Conservation (phyloP, 75 land plant species). For the Sequoiadendron giganteum region DNA sequence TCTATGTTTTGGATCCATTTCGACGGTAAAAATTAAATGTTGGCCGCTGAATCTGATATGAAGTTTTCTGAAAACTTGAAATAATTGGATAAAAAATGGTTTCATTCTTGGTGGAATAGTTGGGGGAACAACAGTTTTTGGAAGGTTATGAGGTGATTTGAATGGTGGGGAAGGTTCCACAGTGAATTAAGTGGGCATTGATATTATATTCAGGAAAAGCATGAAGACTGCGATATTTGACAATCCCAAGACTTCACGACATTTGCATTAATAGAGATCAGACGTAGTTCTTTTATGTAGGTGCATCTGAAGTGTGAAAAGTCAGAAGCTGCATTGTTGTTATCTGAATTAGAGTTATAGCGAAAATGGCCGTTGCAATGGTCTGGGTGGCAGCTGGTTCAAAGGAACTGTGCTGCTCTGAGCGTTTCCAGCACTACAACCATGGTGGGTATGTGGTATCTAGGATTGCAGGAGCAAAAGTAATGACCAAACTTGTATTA, state of each 20-base stretch:
- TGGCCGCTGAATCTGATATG: background rate
- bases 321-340: background rate
- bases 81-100: background rate
- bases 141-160: constrained; percentile 5
- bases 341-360: background rate
- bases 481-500: background rate
- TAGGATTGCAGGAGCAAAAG: background rate
- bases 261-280: background rate
- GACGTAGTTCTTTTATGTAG: background rate
- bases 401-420: constrained; percentile 3
- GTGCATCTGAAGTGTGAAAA: background rate
- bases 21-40: background rate
- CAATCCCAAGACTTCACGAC: background rate
- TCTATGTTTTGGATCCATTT: background rate
- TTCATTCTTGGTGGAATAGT: background rate
- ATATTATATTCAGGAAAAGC: background rate
- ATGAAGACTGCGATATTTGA: background rate
- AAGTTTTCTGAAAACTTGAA: background rate
- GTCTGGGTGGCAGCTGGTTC: background rate
- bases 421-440: background rate
- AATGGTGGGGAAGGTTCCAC: background rate
- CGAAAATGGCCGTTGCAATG: constrained; percentile 7
- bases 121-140: background rate
- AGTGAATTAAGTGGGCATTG: background rate
- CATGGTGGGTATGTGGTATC: constrained; percentile 4